Base-by-base conservation (phyloP, 1,284 basidiomycete genomes). In the Rhodofomes roseus region DNA sequence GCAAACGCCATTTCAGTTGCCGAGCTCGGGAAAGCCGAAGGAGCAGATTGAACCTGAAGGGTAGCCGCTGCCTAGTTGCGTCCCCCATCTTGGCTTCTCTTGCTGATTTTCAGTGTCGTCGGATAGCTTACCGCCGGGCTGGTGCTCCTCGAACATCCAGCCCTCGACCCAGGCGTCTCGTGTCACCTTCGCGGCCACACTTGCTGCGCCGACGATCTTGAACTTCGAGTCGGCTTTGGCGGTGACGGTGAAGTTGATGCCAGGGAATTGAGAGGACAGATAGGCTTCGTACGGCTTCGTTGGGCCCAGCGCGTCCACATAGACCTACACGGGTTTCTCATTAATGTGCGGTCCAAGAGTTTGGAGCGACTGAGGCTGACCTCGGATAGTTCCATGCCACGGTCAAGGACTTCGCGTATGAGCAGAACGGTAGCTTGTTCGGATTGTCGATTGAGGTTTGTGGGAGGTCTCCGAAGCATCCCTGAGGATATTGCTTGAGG, bases 201-300 rank as follows among this genome's bases (percentile, higher is more conserved):
- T 95, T 1, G 96, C 97, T 6, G 96, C 96, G 22, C 95, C 92
- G 58, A 99, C 97, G 63, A 99, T 95, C 68, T 96, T 97, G 81
- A 89, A 99, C 65, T 95, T 88, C 20, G 90, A 90, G 73, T 99
- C 96, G 16, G 96, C 96, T 76, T 99, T 98, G 29, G 87, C 87
- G 20, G 90, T 86, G 14, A 99, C 96, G 0, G 92, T 95, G 73
- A 98, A 96, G 44, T 81, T 77, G 64, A 96, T 90, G 2, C 85
- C 86, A 0, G 93, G 92, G 72, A 97, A 98, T 48, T 87, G 71
- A 9, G 81, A 79, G 9, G 90, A 88, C 4, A 98, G 83, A 66
- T 90, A 89, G 20, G 83, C 80, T 74, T 96, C 84, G 74, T 97
- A 98, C 48, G 89, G 87, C 25, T 86, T 86, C 1, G 93, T 92